Conservation (phyloP, 257 asterid species). For the Fraxinus pennsylvanica region DNA sequence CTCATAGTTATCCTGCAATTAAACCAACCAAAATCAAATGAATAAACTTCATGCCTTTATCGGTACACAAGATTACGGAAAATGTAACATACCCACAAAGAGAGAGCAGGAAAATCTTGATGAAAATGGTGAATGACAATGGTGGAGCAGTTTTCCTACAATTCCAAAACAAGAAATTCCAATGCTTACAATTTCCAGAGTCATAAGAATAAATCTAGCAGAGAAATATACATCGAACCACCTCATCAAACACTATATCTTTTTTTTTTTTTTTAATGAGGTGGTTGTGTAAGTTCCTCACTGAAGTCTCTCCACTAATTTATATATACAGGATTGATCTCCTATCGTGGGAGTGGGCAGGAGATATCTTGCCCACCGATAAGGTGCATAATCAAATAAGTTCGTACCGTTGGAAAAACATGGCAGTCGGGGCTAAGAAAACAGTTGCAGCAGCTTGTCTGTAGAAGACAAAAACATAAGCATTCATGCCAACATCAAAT, state of each 20-base stretch:
- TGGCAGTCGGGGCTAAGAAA: conserved; percentile 24
- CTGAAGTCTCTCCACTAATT: too few relatives aligned
- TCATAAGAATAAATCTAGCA: too few relatives aligned
- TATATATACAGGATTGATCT: not conserved
- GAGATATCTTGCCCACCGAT: too few relatives aligned
- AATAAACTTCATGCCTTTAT: not conserved
- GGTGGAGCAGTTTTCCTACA: conserved; percentile 78
- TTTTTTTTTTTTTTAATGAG: not conserved
- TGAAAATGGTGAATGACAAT: conserved; percentile 46
- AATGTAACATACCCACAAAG: conserved; percentile 52
- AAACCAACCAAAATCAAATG: not conserved
- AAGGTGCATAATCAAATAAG: too few relatives aligned
- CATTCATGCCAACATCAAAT: conserved; percentile 76
- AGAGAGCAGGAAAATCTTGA: conserved; percentile 73
- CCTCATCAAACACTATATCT: not conserved
- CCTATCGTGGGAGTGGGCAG: too few relatives aligned
- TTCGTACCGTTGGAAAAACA: conserved; percentile 54
- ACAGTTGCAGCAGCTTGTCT: conserved; percentile 79
- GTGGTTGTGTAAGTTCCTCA: not conserved
- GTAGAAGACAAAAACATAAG: conserved; percentile 77
- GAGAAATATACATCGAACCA: not conserved
- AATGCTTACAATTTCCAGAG: not conserved
- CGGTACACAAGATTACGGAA: not conserved
- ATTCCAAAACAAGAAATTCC: not conserved
- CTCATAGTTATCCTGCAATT: conserved; percentile 57